These are phyloP conservation scores for Ensete glaucum DNA, from an alignment of 176 grass and related monocot genomes.

Conservation along the genomic window DNA sequence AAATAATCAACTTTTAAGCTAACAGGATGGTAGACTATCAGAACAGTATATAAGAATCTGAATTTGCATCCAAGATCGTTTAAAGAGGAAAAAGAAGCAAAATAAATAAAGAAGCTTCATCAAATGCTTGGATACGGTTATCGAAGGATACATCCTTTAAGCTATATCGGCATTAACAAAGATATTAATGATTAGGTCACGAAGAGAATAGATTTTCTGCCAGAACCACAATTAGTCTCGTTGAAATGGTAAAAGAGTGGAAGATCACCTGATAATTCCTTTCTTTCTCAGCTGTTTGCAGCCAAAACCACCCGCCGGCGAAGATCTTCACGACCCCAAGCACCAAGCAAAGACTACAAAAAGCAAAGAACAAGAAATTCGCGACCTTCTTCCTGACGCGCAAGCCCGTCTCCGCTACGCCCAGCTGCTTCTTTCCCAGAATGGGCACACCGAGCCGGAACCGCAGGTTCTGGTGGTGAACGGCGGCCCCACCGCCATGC, in stretches of 20 bases:
- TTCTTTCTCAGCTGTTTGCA: constrained; percentile 15
- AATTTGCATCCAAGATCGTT: too few relatives aligned
- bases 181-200: background rate
- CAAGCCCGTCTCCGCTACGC: constrained; percentile 22
- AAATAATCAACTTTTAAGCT: too few relatives aligned
- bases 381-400: constrained; percentile 49
- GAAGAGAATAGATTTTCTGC: background rate
- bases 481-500: constrained; percentile 1
- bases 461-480: constrained; percentile 38
- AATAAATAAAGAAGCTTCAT: too few relatives aligned
- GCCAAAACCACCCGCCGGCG: constrained; percentile 42
- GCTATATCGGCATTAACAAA: background rate
- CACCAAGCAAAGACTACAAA: constrained; percentile 66
- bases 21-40: too few relatives aligned
- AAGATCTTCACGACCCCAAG: constrained; percentile 71
- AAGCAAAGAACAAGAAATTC: constrained; percentile 71
- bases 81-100: too few relatives aligned
- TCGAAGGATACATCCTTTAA: background rate
- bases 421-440: constrained; percentile 17
- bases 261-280: constrained; percentile 39
- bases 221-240: background rate
- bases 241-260: background rate
- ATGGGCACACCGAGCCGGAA: constrained; percentile 39
- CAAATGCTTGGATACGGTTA: background rate
- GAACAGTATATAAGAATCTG: too few relatives aligned